Percentiles rank a stretch among this genome's conserved stretches.
Conservation (phyloP, 768 basidiomycete species). For the Tylopilus vinaceipallidus region DNA sequence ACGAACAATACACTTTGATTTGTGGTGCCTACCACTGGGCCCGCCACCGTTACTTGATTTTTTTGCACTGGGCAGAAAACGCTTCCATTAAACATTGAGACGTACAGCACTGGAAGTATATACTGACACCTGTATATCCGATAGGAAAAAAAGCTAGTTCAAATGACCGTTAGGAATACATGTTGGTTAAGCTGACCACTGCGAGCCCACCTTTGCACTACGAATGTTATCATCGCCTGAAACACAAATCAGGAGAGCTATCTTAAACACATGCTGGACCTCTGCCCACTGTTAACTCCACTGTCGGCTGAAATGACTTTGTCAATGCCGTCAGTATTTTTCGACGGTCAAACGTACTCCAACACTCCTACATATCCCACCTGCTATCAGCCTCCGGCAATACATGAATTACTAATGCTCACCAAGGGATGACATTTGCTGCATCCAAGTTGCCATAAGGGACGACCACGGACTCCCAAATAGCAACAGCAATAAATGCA, state of each 20-base stretch:
- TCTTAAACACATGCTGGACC: background rate
- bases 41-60: constrained; percentile 11
- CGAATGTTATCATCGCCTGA: constrained; percentile 27
- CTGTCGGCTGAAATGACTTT: constrained; percentile 10
- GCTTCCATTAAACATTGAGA: background rate
- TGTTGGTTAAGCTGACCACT: rapidly evolving
- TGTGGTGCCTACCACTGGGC: constrained; percentile 12
- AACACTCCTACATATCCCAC: constrained; percentile 17
- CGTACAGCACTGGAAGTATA: background rate
- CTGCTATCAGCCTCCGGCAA: background rate
- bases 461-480: constrained; percentile 25
- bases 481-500: constrained; percentile 15
- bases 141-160: constrained; percentile 23
- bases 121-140: constrained; percentile 25
- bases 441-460: constrained; percentile 16
- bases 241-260: background rate
- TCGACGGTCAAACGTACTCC: constrained; percentile 15
- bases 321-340: background rate
- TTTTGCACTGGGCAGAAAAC: constrained; percentile 12
- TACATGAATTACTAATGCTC: background rate
- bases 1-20: background rate
- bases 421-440: constrained; percentile 24
- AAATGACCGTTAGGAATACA: background rate
- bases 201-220: constrained; percentile 19
- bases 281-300: constrained; percentile 20